Evolutionary conservation across 495 filamentous ascomycete species (phyloP).

Genomic region (Aspergillus panamensis): DNA sequence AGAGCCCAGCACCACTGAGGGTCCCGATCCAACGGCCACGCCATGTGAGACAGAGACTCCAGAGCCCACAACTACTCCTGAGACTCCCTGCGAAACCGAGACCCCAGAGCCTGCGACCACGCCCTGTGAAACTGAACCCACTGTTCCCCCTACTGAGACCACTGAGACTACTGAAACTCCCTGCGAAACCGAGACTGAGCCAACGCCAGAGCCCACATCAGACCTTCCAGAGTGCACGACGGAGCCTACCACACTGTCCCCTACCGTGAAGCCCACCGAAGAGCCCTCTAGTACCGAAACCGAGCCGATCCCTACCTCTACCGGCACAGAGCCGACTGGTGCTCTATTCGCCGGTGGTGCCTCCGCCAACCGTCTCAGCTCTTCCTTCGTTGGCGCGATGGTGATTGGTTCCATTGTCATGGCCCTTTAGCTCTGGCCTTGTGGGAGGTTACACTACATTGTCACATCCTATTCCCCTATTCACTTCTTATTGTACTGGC

Average conservation of each 20-base stretch:
- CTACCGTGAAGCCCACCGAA: background rate
- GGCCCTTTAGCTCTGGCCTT: conserved; percentile 31
- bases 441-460: too few species aligned
- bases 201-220: background rate
- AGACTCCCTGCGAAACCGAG: background rate
- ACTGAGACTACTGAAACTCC: background rate
- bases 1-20: background rate
- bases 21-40: background rate
- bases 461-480: too few species aligned
- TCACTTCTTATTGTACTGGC: too few species aligned
- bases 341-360: conserved; percentile 33
- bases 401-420: conserved; percentile 19
- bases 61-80: background rate
- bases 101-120: background rate
- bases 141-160: background rate
- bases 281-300: background rate
- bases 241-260: background rate
- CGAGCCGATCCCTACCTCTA: conserved; percentile 1
- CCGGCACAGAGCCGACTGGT: conserved; percentile 5
- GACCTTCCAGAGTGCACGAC: background rate
- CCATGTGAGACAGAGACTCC: background rate
- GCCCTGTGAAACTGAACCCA: background rate
- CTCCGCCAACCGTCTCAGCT: conserved; percentile 23
- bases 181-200: background rate
- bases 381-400: conserved; percentile 24